Evolutionary conservation across 495 filamentous ascomycete genomes (phyloP), one percentile per base, ranked within the genome.

Genomic region (Aspergillus ostianus): DNA sequence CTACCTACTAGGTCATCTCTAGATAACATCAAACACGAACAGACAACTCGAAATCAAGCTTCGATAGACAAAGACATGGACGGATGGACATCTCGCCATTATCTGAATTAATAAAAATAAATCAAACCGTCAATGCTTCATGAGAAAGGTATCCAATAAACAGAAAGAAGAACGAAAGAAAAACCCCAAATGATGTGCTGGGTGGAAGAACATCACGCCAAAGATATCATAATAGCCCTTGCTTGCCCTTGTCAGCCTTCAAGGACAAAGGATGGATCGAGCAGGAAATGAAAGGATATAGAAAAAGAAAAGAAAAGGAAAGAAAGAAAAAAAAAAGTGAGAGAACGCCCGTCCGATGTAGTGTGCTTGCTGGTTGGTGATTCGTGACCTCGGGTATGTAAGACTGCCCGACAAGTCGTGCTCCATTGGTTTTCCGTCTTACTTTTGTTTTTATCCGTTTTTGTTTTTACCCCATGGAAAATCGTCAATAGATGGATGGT

Each of bases 111-210:
- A 55, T 13, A 29, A 45, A 55, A 55, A 47, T 4, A 29, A 57
- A 57, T 41, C 55, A 47, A 57, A 50, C 44, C 19, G 47, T 53
- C 32, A 53, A 53, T 44, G 44, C 41, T 20, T 57, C 59, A 57
- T 61, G 50, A 47, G 36, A 56, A 61, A 63, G 60, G 60, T 63
- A 63, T 63, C 60, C 55, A 53, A 52, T 23, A 57, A 53, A 27
- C 29, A 47, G 48, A 45, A 52, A 46, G 19, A 52, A 18, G 13
- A 58, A 36, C 45, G 6, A 47, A 12, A 29, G 15, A 50, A 21
- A 48, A 30, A 45, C 8, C 12, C n/a, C 29, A 32, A 47, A 54
- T 20, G 23, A 49, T 49, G 47, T 20, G 47, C 19, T 49, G 18
- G 23, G 47, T 20, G 47, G 15, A 48, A 3, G 23, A 32, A 32